These are phyloP conservation scores for Rhodosporidiobolus sp. DNA, from an alignment of 768 basidiomycete species.

Conservation along the genomic window DNA sequence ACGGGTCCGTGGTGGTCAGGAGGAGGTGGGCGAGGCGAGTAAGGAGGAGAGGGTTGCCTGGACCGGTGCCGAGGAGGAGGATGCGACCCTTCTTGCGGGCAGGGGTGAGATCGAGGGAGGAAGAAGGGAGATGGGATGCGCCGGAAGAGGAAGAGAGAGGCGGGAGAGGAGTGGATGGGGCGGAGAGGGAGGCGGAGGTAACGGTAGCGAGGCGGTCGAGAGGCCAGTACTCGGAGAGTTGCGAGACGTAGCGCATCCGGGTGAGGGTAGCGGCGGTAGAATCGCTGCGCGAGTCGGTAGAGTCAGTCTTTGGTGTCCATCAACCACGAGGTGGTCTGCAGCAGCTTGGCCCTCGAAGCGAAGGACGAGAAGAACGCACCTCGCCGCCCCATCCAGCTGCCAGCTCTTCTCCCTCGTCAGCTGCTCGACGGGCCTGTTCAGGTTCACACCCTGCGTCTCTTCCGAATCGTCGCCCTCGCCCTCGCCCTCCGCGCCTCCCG, in stretches of 20 bases:
- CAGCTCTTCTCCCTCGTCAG: conserved; percentile 42
- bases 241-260: conserved; percentile 87
- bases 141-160: conserved; percentile 62
- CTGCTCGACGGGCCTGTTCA: conserved; percentile 52
- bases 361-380: neutral
- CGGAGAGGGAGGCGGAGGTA: conserved; percentile 54
- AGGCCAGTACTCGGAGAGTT: conserved; percentile 93
- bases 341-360: too few species aligned
- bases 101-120: too few species aligned
- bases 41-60: conserved; percentile 88
- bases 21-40: conserved; percentile 80
- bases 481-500: conserved; percentile 43
- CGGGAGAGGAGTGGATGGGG: conserved; percentile 76
- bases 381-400: conserved; percentile 21
- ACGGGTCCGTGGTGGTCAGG: conserved; percentile 60
- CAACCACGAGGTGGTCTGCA: neutral
- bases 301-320: neutral
- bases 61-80: conserved; percentile 86
- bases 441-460: conserved; percentile 40
- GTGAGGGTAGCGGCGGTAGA: conserved; percentile 47
- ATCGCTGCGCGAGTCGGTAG: conserved; percentile 11
- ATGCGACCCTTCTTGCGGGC: conserved; percentile 60
- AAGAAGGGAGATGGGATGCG: neutral
- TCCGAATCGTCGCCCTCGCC: conserved; percentile 25
- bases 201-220: conserved; percentile 69